These are phyloP conservation scores for Picea engelmannii DNA, from an alignment of 83 land plant genomes.

Conservation along the genomic window DNA sequence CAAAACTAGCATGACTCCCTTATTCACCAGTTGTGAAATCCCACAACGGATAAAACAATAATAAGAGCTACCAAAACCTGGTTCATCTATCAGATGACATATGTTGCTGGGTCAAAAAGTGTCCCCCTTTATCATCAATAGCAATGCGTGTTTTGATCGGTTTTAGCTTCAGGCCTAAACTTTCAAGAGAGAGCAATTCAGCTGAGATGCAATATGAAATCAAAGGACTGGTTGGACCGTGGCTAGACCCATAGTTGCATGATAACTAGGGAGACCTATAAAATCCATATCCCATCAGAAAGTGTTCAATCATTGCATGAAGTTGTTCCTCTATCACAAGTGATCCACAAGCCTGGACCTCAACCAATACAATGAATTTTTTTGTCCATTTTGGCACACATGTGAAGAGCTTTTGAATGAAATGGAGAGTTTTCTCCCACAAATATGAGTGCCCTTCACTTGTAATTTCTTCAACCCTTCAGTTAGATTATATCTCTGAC, in stretches of 20 bases:
- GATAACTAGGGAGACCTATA: conserved; percentile 51
- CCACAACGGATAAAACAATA: background rate
- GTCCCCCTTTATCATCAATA: conserved; percentile 19
- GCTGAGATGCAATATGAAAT: conserved; percentile 73
- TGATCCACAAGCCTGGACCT: conserved; percentile 94
- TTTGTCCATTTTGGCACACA: conserved; percentile 64
- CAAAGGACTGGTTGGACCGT: conserved; percentile 52
- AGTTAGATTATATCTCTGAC: conserved; percentile 65
- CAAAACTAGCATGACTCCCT: conserved; percentile 9
- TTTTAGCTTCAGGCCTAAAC: conserved; percentile 86
- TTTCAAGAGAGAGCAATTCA: conserved; percentile 88
- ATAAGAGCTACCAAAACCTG: too few species aligned
- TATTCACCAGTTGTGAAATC: background rate
- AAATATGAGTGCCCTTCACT: conserved; percentile 80
- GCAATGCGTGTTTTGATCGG: conserved; percentile 87
- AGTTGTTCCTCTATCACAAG: conserved; percentile 93
- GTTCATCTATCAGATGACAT: background rate
- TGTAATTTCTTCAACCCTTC: conserved; percentile 66
- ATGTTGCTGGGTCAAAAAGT: background rate
- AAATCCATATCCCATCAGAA: conserved; percentile 81
- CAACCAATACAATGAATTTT: conserved; percentile 72
- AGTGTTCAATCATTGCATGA: conserved; percentile 80
- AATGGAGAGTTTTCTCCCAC: conserved; percentile 90
- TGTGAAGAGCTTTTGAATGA: conserved; percentile 72
- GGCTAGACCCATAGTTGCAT: conserved; percentile 18